These are phyloP conservation scores for Biscogniauxia mediterranea DNA, from an alignment of 2,329 filamentous ascomycete genomes.

Conservation along the genomic window DNA sequence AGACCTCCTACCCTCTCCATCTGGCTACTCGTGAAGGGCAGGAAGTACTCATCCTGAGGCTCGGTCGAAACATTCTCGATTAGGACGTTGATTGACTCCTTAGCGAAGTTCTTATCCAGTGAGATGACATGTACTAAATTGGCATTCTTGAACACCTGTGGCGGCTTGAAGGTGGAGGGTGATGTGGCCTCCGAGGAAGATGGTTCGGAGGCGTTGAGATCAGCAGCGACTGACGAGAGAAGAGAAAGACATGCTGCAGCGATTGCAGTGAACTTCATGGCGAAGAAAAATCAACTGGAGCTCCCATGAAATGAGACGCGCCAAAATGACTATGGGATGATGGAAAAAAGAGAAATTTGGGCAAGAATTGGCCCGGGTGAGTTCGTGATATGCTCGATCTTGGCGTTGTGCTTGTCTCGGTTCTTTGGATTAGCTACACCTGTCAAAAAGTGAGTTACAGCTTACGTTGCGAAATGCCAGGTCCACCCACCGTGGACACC, in stretches of 20 bases:
- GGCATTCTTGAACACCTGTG: slow-evolving; percentile 88
- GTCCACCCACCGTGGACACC: background rate
- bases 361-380: slow-evolving; percentile 8
- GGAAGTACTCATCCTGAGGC: slow-evolving; percentile 84
- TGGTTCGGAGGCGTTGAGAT: slow-evolving; percentile 28
- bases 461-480: slow-evolving; percentile 31
- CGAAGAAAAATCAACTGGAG: slow-evolving; percentile 29
- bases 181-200: slow-evolving; percentile 58
- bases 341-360: slow-evolving; percentile 16
- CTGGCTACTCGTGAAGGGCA: slow-evolving; percentile 78
- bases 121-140: slow-evolving; percentile 90
- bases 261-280: slow-evolving; percentile 49
- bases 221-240: slow-evolving; percentile 46
- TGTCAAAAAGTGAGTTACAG: slow-evolving; percentile 30
- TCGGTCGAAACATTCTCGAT: slow-evolving; percentile 81
- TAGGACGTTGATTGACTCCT: slow-evolving; percentile 90
- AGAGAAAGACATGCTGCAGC: slow-evolving; percentile 60
- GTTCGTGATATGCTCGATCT: slow-evolving; percentile 12
- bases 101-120: slow-evolving; percentile 86
- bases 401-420: slow-evolving; percentile 10
- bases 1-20: slow-evolving; percentile 78
- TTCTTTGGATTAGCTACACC: slow-evolving; percentile 16
- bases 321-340: slow-evolving; percentile 13
- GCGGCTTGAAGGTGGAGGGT: slow-evolving; percentile 72
- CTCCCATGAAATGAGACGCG: slow-evolving; percentile 33